A percentile compares a stretch with the other conserved stretches of the same genome.
Evolutionary conservation across 2,329 filamentous ascomycete genomes (phyloP).

Genomic region (Rutstroemia sp.): DNA sequence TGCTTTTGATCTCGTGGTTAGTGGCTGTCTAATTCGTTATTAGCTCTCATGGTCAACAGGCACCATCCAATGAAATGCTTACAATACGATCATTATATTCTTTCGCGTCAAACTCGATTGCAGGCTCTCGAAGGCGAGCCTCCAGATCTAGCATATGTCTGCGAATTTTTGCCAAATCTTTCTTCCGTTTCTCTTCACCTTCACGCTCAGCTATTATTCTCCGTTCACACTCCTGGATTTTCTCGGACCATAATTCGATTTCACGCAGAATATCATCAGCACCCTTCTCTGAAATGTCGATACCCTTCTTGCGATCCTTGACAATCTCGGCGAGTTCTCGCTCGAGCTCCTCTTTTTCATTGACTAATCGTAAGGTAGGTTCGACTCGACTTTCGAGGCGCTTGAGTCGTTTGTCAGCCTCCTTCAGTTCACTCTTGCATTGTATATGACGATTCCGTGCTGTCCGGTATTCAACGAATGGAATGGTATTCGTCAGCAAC

Average conservation of each 20-base stretch:
- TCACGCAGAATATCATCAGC: constrained; percentile 34
- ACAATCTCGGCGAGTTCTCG: constrained; percentile 48
- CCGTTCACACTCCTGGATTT: constrained; percentile 33
- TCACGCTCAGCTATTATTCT: constrained; percentile 45
- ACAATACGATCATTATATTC: constrained; percentile 69
- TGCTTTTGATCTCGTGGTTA: constrained; percentile 48
- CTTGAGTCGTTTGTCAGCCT: constrained; percentile 48
- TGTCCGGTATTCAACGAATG: constrained; percentile 57
- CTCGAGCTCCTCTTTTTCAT: constrained; percentile 62
- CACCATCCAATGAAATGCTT: constrained; percentile 30
- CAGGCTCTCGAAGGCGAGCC: constrained; percentile 52
- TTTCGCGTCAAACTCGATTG: constrained; percentile 59
- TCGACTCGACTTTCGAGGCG: constrained; percentile 53
- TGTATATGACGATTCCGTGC: constrained; percentile 40
- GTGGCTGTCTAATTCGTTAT: constrained; percentile 41
- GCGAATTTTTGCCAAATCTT: constrained; percentile 42
- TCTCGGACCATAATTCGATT: constrained; percentile 36
- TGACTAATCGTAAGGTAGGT: constrained; percentile 63
- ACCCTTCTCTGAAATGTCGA: constrained; percentile 47
- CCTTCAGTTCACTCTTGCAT: constrained; percentile 48
- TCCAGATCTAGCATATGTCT: constrained; percentile 56
- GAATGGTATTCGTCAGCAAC: constrained; percentile 57
- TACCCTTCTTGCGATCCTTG: constrained; percentile 42
- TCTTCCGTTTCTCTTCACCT: constrained; percentile 39
- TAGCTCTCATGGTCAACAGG: background rate